These are phyloP conservation scores for Colletotrichum sublineola DNA, from an alignment of 2,329 filamentous ascomycete genomes.

Conservation along the genomic window DNA sequence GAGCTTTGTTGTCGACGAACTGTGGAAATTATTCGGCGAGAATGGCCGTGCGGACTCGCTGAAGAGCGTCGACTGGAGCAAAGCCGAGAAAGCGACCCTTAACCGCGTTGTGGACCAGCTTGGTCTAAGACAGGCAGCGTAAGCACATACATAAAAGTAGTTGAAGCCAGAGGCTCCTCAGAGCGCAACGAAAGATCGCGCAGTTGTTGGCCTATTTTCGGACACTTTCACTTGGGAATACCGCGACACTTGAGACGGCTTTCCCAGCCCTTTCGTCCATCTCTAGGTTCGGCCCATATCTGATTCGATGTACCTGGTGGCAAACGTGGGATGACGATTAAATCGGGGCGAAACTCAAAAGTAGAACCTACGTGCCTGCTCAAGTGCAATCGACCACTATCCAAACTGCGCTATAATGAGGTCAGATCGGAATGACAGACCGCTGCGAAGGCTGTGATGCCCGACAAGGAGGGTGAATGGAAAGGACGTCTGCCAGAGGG, in stretches of 20 bases:
- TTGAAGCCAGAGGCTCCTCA: background rate
- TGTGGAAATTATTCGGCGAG: slow-evolving; percentile 63
- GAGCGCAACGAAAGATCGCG: background rate
- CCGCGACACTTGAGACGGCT: background rate
- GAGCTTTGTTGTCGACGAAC: slow-evolving; percentile 69
- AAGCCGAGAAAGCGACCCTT: slow-evolving; percentile 62
- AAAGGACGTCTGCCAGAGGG: slow-evolving; percentile 2
- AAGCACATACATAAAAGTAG: background rate
- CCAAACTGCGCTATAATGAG: background rate
- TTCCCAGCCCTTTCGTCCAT: background rate
- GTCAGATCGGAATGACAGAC: background rate
- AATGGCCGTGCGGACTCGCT: slow-evolving; percentile 52
- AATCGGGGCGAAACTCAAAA: slow-evolving; percentile 12
- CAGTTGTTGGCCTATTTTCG: background rate
- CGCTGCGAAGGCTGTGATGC: background rate
- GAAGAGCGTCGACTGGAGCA: slow-evolving; percentile 70
- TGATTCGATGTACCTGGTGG: background rate
- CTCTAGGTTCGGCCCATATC: slow-evolving; percentile 1
- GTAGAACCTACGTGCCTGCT: background rate
- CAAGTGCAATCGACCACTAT: background rate
- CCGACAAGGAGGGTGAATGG: slow-evolving; percentile 14
- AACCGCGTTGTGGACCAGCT: slow-evolving; percentile 59
- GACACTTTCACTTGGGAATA: background rate
- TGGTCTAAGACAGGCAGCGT: slow-evolving; percentile 51
- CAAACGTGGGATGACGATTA: background rate